Evolutionary conservation across 257 asterid species (phyloP).

Genomic region (Fraxinus cuspidata): DNA sequence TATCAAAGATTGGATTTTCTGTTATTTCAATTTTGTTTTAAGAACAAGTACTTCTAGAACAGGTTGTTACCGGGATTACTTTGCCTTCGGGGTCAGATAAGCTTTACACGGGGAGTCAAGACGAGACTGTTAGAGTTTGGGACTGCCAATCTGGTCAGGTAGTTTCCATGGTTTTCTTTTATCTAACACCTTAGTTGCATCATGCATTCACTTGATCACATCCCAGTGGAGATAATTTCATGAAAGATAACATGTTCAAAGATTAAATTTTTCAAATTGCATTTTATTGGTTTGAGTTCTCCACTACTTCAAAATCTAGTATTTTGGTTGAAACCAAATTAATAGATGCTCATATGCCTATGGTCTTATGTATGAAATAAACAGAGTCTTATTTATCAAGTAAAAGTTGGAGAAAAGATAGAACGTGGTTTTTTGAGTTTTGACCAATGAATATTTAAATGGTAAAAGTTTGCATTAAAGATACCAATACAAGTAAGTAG

Average conservation of each 20-base stretch:
- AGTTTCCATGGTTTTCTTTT: constrained; percentile 19
- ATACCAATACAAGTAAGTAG: neutral
- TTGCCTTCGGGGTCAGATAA: constrained; percentile 87
- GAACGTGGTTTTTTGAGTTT: neutral
- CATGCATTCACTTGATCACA: constrained; percentile 14
- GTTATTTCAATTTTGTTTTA: constrained; percentile 10
- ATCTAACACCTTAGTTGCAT: neutral
- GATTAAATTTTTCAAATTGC: neutral
- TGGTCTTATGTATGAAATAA: neutral
- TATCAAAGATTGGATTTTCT: neutral
- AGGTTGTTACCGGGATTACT: constrained; percentile 92
- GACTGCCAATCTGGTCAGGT: constrained; percentile 99
- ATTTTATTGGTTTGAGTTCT: neutral
- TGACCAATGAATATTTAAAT: neutral
- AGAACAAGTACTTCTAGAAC: constrained; percentile 27
- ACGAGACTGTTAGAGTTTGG: constrained; percentile 90
- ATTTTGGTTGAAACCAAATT: neutral
- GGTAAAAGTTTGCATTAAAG: neutral
- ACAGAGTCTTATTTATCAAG: neutral
- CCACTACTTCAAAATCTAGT: neutral
- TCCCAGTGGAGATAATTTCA: constrained; percentile 1
- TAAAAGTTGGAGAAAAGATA: constrained; percentile 10
- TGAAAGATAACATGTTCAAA: neutral
- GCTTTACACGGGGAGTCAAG: constrained; percentile 91
- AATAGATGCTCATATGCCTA: constrained; percentile 1